Evolutionary conservation across 164 flowering plant genomes (phyloP).

Genomic region (Chloranthus sessilifolius): DNA sequence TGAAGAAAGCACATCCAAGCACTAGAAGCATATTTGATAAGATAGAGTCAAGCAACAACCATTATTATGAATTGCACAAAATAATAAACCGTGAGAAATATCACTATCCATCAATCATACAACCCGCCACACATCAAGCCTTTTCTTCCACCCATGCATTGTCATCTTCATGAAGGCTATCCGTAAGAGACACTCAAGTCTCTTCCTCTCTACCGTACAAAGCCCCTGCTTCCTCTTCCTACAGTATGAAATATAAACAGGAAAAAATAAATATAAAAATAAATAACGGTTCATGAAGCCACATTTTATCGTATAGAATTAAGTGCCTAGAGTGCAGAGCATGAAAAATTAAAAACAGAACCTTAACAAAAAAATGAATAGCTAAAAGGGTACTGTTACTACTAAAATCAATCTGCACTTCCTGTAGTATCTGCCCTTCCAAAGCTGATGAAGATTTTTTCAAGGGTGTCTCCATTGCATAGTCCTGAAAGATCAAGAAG

Average conservation of each 20-base stretch:
- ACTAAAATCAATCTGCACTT: constrained; percentile 56
- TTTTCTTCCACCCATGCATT: constrained; percentile 40
- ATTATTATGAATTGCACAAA: no score
- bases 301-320: not conserved
- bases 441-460: constrained; percentile 29
- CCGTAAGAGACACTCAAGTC: constrained; percentile 74
- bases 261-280: not conserved
- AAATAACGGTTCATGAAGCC: not conserved
- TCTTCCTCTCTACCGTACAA: constrained; percentile 91
- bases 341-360: no score
- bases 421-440: constrained; percentile 38
- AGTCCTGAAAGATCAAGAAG: constrained; percentile 48
- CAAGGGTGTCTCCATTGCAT: constrained; percentile 92
- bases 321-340: no score
- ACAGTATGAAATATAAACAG: constrained; percentile 5
- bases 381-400: constrained; percentile 58
- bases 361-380: constrained; percentile 90
- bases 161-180: constrained; percentile 38
- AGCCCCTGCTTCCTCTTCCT: constrained; percentile 90
- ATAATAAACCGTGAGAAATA: no score
- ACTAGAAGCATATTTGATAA: no score
- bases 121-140: constrained; percentile 74
- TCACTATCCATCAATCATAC: no score
- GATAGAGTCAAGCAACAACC: no score
- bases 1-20: no score